Evolutionary conservation across 2,329 filamentous ascomycete genomes (phyloP).

Genomic region (Penicillium paneum): DNA sequence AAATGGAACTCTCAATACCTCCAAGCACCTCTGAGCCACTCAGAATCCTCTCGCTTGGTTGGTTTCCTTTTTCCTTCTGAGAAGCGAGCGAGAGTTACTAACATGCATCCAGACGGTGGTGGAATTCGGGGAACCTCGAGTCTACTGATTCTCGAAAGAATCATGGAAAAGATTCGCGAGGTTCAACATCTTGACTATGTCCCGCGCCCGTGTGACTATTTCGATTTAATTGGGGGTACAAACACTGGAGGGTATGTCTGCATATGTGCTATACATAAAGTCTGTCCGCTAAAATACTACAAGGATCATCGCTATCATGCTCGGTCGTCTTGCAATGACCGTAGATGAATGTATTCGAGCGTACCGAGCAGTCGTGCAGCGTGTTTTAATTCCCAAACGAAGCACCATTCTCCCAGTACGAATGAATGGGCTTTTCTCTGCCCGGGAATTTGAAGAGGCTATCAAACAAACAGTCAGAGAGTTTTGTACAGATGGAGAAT

Average conservation of each 20-base stretch:
- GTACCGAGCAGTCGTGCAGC: neutral
- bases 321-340: neutral
- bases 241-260: neutral
- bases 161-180: neutral
- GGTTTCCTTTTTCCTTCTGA: neutral
- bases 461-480: neutral
- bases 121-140: neutral
- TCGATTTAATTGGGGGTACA: neutral
- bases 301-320: conserved; percentile 4
- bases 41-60: conserved; percentile 3
- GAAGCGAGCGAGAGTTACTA: neutral
- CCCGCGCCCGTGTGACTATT: neutral
- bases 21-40: neutral
- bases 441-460: neutral
- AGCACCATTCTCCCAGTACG: neutral
- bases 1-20: neutral
- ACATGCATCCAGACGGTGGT: neutral
- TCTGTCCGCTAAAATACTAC: neutral
- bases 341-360: conserved; percentile 1
- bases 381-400: neutral
- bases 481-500: neutral
- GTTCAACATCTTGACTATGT: neutral
- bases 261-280: too few species aligned
- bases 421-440: neutral
- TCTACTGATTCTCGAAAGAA: neutral